These are phyloP conservation scores for Xylariaceae sp. DNA, from an alignment of 2,329 filamentous ascomycete genomes.

Conservation along the genomic window DNA sequence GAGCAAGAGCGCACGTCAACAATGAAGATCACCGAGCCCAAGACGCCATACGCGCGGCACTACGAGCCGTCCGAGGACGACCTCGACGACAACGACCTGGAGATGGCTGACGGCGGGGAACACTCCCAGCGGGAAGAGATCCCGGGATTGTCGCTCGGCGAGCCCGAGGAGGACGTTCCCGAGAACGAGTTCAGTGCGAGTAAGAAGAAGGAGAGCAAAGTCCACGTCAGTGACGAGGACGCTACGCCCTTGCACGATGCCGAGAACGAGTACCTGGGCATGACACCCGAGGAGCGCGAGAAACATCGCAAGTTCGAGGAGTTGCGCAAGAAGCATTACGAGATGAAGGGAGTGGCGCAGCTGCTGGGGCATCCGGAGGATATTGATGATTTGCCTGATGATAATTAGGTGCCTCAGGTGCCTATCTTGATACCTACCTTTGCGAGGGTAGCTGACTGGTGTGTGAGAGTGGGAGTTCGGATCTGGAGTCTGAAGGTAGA, in stretches of 20 bases:
- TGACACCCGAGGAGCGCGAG: conserved; percentile 71
- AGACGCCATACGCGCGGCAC: conserved; percentile 91
- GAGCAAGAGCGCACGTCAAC: conserved; percentile 93
- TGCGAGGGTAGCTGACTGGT: too few relatives aligned
- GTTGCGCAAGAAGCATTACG: conserved; percentile 93
- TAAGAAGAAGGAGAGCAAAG: conserved; percentile 56
- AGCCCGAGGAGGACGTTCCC: conserved; percentile 73
- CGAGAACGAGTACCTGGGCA: conserved; percentile 49
- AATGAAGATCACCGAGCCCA: conserved; percentile 99
- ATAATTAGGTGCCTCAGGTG: conserved; percentile 37
- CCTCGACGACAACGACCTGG: too few relatives aligned
- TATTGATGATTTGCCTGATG: conserved; percentile 57
- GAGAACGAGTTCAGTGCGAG: conserved; percentile 38
- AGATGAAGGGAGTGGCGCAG: conserved; percentile 93
- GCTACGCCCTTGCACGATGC: conserved; percentile 56
- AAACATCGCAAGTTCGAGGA: conserved; percentile 92
- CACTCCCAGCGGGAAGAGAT: conserved; percentile 66
- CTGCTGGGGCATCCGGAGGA: conserved; percentile 74
- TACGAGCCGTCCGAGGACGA: conserved; percentile 90
- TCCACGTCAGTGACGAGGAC: conserved; percentile 68
- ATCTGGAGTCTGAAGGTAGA: too few relatives aligned
- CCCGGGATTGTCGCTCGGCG: conserved; percentile 84
- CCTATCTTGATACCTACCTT: conserved; percentile 26
- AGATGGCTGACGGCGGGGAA: conserved; percentile 51
- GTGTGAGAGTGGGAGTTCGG: too few relatives aligned